Evolutionary conservation across 192 early-diverging fungal species (phyloP), one percentile per base, ranked within the genome.

Genomic region (Funneliformis mosseae): DNA sequence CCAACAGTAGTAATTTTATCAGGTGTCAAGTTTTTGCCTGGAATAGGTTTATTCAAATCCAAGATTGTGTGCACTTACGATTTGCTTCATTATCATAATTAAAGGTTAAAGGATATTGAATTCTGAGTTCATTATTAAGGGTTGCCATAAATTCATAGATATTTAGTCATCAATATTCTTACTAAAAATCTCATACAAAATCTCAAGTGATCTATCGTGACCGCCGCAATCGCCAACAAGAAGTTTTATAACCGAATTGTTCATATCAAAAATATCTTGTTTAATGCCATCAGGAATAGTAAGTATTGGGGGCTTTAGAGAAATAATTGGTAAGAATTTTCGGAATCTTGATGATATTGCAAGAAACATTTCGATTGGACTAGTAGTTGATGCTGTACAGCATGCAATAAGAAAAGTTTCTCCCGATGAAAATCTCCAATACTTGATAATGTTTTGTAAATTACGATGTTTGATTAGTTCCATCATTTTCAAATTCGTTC

Each of bases 151-250:
- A 77, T 63, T 66, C 50, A 68, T 76, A 70, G 27, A 84, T 75
- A 55, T 79, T 81, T 11, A 78, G 61, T 79, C 55, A 38, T 72
- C n/a, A 41, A 80, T 73, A 18, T 66, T 62, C 14, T 60, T n/a
- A 9, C 33, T 41, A 50, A 78, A 23, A 50, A 74, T 50, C 14
- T 74, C 38, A 77, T 69, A 50, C 18, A 84, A 62, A 67, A 68
- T 62, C 50, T 84, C 78, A 10, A 84, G 81, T 16, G 77, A 74
- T 46, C 83, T 81, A 72, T 78, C 74, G 80, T 84, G 78, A 46
- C 83, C 81, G 41, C 81, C 74, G 77, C 81, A 84, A 60, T 84
- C 83, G 28, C 14, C 23, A 25, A 84, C 83, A 82, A 84, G 81
- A 63, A 82, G 70, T 55, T 78, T 84, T 28, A 80, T 80, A 45